Conservation (phyloP, 2,329 filamentous ascomycete species). For the Pseudocercospora cruenta region DNA sequence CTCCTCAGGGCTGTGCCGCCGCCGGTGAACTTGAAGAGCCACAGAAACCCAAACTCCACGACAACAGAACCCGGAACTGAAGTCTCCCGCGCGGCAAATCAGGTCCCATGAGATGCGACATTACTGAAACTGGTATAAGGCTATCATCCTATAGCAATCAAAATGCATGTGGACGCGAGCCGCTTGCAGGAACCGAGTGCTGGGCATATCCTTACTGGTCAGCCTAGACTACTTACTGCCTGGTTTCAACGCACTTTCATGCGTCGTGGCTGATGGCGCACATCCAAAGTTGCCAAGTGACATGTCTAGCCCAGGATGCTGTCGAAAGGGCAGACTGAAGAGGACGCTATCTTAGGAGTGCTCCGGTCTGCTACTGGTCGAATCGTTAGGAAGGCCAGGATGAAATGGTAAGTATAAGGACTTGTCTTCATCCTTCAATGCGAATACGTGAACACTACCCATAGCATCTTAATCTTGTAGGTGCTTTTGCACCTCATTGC, state of each 20-base stretch:
- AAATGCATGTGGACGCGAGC: background rate
- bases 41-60: background rate
- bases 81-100: background rate
- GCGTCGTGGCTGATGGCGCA: background rate
- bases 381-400: background rate
- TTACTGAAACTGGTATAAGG: background rate
- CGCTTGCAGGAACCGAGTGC: background rate
- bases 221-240: background rate
- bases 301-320: background rate
- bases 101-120: background rate
- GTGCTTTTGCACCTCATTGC: background rate
- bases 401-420: background rate
- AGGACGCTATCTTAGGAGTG: background rate
- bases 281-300: background rate
- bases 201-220: background rate
- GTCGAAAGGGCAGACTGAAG: background rate
- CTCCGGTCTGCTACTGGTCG: background rate
- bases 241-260: background rate
- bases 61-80: background rate
- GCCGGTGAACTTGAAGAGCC: background rate
- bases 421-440: background rate
- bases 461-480: background rate
- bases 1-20: background rate
- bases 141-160: background rate
- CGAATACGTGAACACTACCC: background rate